Evolutionary conservation across 75 land plant species (phyloP).

Genomic region (Chamaecyparis obtusa): DNA sequence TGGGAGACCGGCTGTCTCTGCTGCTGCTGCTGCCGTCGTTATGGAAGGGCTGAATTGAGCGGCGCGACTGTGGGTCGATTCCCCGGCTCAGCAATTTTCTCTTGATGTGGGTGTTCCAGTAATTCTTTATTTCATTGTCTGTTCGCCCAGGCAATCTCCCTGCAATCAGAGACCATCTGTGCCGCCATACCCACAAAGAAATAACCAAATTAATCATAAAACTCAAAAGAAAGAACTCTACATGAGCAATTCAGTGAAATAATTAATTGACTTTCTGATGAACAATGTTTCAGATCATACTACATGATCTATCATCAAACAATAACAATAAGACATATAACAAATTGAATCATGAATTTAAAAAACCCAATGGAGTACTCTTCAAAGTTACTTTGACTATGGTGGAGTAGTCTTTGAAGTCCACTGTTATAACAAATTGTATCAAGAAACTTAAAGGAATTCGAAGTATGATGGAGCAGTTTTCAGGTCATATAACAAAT

Average conservation of each 20-base stretch:
- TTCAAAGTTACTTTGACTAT: too few species aligned
- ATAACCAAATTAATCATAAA: not conserved
- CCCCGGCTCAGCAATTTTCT: conserved; percentile 15
- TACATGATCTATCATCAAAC: too few species aligned
- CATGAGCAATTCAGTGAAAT: not conserved
- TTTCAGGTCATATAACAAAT: too few species aligned
- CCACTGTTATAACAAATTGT: conserved; percentile 14
- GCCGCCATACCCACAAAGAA: not conserved
- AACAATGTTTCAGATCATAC: too few species aligned
- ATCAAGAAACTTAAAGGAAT: not conserved
- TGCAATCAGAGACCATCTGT: conserved; percentile 22
- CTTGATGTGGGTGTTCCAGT: conserved; percentile 19
- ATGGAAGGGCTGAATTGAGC: not conserved
- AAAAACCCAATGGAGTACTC: too few species aligned
- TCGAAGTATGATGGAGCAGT: too few species aligned
- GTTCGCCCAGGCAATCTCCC: conserved; percentile 15
- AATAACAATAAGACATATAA: too few species aligned
- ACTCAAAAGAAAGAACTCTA: not conserved
- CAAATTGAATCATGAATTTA: too few species aligned
- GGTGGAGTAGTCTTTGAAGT: too few species aligned
- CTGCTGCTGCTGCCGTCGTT: not conserved
- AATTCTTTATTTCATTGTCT: conserved; percentile 17
- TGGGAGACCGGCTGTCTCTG: not conserved
- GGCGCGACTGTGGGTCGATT: conserved; percentile 11
- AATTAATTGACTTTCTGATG: not conserved